Percentiles rank a stretch among this genome's conserved stretches.
Conservation (phyloP, 1,284 basidiomycete species). For the Ceratobasidium sp. region DNA sequence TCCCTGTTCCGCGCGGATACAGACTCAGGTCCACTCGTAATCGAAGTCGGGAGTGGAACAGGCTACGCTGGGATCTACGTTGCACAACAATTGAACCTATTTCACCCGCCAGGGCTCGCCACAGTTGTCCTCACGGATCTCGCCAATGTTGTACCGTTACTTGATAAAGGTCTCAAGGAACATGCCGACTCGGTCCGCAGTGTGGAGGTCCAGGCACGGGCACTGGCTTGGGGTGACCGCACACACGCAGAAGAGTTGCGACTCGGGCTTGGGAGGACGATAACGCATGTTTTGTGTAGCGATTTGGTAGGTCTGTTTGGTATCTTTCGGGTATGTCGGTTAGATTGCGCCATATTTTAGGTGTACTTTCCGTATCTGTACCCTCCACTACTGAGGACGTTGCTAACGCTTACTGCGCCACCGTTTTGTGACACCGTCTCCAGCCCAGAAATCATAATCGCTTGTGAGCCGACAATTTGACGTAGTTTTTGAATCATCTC, state of each 20-base stretch:
- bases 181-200: slow-evolving; percentile 5
- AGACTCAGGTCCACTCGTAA: slow-evolving; percentile 44
- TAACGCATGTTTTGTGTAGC: slow-evolving; percentile 75
- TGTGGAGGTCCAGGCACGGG: slow-evolving; percentile 18
- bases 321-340: background rate
- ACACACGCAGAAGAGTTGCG: slow-evolving; percentile 55
- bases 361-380: slow-evolving; percentile 79
- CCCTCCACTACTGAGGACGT: slow-evolving; percentile 69
- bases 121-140: slow-evolving; percentile 72
- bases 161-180: slow-evolving; percentile 59
- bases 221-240: slow-evolving; percentile 68
- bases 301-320: slow-evolving; percentile 63
- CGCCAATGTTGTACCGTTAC: slow-evolving; percentile 67
- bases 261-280: slow-evolving; percentile 46
- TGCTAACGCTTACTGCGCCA: slow-evolving; percentile 68
- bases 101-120: slow-evolving; percentile 42
- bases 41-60: slow-evolving; percentile 77
- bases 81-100: slow-evolving; percentile 47
- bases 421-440: slow-evolving; percentile 49
- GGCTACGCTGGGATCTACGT: slow-evolving; percentile 65
- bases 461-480: slow-evolving; percentile 24
- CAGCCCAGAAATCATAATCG: slow-evolving; percentile 28
- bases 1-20: slow-evolving; percentile 45
- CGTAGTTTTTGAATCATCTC: background rate
- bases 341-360: slow-evolving; percentile 48